Conservation (phyloP, 176 grass and related monocot species). For the Musa itinerans region DNA sequence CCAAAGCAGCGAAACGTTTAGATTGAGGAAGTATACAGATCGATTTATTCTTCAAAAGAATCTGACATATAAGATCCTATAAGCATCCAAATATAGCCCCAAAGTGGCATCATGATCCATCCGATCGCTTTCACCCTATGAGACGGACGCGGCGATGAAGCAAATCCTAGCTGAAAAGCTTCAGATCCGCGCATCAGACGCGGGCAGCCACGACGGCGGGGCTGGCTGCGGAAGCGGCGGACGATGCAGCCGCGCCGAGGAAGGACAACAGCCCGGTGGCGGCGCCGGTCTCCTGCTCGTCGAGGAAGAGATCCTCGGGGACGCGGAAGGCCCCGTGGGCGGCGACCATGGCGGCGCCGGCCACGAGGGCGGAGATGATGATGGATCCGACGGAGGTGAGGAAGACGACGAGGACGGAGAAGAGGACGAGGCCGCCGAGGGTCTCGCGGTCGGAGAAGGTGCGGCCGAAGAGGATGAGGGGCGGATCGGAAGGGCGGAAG, state of each 20-base stretch:
- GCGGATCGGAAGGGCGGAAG: constrained; percentile 75
- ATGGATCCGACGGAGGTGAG: constrained; percentile 78
- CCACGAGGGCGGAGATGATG: constrained; percentile 72
- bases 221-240: not conserved
- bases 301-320: constrained; percentile 88
- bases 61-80: not conserved
- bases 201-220: constrained; percentile 14
- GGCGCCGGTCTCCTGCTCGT: constrained; percentile 41
- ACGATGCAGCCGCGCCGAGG: constrained; percentile 32
- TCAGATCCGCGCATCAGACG: constrained; percentile 9
- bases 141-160: not conserved
- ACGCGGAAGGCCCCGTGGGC: constrained; percentile 64
- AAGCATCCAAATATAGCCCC: not conserved
- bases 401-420: constrained; percentile 60
- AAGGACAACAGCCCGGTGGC: constrained; percentile 56
- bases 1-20: no score
- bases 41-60: no score
- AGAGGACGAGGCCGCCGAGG: constrained; percentile 55
- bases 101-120: not conserved
- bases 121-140: no score
- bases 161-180: not conserved
- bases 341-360: constrained; percentile 46
- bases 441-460: constrained; percentile 84
- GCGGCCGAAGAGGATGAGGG: constrained; percentile 79
- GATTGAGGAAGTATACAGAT: no score